Evolutionary conservation across 148 eudicot genomes (phyloP).

Genomic region (Rhododendron williamsianum): DNA sequence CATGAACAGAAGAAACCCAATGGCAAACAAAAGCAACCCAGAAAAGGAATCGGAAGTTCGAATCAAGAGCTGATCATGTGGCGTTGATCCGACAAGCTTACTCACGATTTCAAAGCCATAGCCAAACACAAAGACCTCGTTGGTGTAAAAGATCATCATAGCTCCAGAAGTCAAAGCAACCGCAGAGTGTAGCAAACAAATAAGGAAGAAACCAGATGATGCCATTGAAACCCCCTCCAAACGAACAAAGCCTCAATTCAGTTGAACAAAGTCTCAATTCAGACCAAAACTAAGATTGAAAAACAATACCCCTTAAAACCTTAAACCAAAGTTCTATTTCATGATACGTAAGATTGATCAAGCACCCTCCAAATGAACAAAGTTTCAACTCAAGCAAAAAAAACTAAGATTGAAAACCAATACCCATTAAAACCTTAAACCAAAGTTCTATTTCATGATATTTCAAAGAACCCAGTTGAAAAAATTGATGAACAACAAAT

Average conservation of each 20-base stretch:
- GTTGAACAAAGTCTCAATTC: neutral
- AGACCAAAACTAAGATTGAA: neutral
- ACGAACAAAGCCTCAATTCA: neutral
- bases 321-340: neutral
- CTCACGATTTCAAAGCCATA: conserved; percentile 64
- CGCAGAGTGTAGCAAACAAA: conserved; percentile 72
- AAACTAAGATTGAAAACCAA: neutral
- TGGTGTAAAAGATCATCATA: conserved; percentile 79
- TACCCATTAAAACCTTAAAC: neutral
- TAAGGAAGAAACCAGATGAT: conserved; percentile 63
- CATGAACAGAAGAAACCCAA: conserved; percentile 84
- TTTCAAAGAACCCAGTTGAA: conserved; percentile 1
- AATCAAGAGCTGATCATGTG: conserved; percentile 71
- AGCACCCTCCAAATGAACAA: conserved; percentile 1
- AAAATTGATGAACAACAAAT: neutral
- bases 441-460: neutral
- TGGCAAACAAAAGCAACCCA: conserved; percentile 69
- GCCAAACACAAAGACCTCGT: conserved; percentile 54
- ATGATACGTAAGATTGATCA: conserved; percentile 3
- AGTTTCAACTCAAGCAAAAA: conserved; percentile 4
- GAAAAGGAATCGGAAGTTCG: conserved; percentile 79
- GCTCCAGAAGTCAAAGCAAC: conserved; percentile 69
- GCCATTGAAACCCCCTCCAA: conserved; percentile 36
- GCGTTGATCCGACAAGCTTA: conserved; percentile 75
- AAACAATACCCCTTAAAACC: neutral